Percentiles rank a stretch among this genome's conserved stretches.
Conservation (phyloP, 306 rosid species). For the Quercus glauca region DNA sequence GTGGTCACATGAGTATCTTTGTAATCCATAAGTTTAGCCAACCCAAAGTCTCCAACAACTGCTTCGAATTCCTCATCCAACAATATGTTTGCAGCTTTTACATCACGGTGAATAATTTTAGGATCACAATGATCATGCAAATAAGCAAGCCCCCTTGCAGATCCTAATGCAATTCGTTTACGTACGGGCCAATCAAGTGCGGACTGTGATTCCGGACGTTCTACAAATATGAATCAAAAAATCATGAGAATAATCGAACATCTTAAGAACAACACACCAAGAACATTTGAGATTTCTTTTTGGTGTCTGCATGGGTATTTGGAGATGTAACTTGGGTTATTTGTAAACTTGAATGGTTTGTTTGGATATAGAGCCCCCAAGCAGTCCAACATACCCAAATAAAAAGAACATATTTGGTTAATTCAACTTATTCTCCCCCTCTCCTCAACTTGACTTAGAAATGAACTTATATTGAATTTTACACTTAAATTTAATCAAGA, state of each 20-base stretch:
- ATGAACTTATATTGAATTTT: not conserved
- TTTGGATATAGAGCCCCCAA: not conserved
- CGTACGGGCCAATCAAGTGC: slow-evolving; percentile 75
- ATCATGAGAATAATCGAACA: not conserved
- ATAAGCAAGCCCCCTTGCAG: slow-evolving; percentile 94
- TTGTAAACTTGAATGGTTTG: not conserved
- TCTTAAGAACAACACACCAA: slow-evolving; percentile 1
- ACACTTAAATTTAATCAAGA: not conserved
- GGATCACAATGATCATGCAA: slow-evolving; percentile 98
- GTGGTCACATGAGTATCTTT: slow-evolving; percentile 93
- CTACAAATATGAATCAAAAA: slow-evolving; percentile 33
- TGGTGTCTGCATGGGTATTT: not conserved
- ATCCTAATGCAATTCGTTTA: slow-evolving; percentile 67
- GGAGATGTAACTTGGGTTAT: not conserved
- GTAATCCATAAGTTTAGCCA: slow-evolving; percentile 92
- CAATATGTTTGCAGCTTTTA: slow-evolving; percentile 91
- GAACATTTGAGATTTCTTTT: not conserved
- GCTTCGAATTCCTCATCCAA: slow-evolving; percentile 94
- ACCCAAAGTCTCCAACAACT: slow-evolving; percentile 92
- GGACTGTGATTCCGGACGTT: slow-evolving; percentile 47
- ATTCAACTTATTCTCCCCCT: not conserved
- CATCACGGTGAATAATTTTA: slow-evolving; percentile 92
- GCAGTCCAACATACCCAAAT: not conserved
- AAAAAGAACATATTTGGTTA: not conserved
- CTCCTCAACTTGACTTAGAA: not conserved